Evolutionary conservation across 2,329 filamentous ascomycete genomes (phyloP).

Genomic region (Colletotrichum acutatum): DNA sequence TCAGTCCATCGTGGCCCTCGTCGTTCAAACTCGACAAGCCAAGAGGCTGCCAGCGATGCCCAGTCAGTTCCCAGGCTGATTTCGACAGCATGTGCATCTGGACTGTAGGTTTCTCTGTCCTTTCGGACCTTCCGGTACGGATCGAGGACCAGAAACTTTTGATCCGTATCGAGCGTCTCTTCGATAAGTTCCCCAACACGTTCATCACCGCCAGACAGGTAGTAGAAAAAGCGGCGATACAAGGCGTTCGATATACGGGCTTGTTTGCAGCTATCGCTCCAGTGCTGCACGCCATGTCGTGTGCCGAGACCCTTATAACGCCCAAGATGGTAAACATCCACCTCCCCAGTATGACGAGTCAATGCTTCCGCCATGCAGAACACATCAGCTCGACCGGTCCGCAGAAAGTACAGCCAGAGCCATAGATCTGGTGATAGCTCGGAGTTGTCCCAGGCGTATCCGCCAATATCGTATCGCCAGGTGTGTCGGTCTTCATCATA

Average conservation of each 20-base stretch:
- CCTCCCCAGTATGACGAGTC: constrained; percentile 68
- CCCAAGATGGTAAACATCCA: constrained; percentile 60
- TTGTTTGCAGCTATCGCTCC: constrained; percentile 70
- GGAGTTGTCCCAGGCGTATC: constrained; percentile 74
- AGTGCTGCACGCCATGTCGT: constrained; percentile 71
- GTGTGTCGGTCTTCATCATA: constrained; percentile 68
- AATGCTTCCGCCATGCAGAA: constrained; percentile 69
- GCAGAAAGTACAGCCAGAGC: constrained; percentile 72
- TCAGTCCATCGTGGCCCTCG: neutral
- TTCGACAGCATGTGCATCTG: neutral
- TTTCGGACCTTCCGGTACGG: neutral
- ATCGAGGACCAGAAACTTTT: neutral
- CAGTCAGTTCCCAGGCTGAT: neutral
- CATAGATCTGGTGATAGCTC: constrained; percentile 72
- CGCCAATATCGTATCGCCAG: constrained; percentile 73
- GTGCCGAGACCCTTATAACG: constrained; percentile 69
- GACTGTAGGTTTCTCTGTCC: neutral
- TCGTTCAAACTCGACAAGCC: neutral
- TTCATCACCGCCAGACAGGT: constrained; percentile 50
- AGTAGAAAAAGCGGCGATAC: constrained; percentile 66
- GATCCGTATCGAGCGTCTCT: neutral
- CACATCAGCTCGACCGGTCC: constrained; percentile 66
- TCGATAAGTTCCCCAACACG: neutral
- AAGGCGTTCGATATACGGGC: constrained; percentile 67
- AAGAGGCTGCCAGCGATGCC: neutral